phyloP scores from a whole-genome alignment of 768 basidiomycete species.

The Amanita muscaria region DNA sequence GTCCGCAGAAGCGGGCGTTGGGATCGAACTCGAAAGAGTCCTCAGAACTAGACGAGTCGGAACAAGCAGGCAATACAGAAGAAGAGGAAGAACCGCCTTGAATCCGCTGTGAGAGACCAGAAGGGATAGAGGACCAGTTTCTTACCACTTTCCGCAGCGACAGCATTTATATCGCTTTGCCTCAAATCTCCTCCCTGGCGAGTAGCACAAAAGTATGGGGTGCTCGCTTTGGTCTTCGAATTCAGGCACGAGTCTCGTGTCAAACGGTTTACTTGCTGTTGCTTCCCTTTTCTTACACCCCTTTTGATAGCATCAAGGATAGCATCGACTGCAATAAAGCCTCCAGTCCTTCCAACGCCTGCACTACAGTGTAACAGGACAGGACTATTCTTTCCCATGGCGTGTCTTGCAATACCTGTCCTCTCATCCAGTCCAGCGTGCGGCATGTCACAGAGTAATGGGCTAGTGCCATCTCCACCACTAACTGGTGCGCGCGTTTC shows the following conservation, averaged over 20 bases:
- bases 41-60: conserved; percentile 17
- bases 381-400: conserved; percentile 41
- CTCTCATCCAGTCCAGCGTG: conserved; percentile 38
- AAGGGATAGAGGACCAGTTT: background rate
- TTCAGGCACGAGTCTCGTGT: background rate
- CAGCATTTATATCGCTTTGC: too few relatives aligned
- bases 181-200: too few relatives aligned
- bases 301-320: conserved; percentile 65
- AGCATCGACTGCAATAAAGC: conserved; percentile 85
- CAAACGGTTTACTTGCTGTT: background rate
- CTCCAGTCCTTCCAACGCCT: conserved; percentile 91
- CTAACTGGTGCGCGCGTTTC: conserved; percentile 6
- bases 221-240: background rate
- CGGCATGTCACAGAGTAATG: conserved; percentile 10
- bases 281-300: conserved; percentile 30
- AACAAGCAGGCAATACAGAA: conserved; percentile 9
- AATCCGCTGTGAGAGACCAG: background rate
- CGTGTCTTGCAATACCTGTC: conserved; percentile 49
- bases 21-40: conserved; percentile 12
- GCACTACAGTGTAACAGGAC: conserved; percentile 87
- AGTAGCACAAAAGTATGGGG: too few relatives aligned
- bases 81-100: background rate
- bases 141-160: background rate
- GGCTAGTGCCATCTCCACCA: conserved; percentile 6
- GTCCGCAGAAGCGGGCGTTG: conserved; percentile 14